Evolutionary conservation across 768 basidiomycete genomes (phyloP).

Genomic region (Kwoniella pini): DNA sequence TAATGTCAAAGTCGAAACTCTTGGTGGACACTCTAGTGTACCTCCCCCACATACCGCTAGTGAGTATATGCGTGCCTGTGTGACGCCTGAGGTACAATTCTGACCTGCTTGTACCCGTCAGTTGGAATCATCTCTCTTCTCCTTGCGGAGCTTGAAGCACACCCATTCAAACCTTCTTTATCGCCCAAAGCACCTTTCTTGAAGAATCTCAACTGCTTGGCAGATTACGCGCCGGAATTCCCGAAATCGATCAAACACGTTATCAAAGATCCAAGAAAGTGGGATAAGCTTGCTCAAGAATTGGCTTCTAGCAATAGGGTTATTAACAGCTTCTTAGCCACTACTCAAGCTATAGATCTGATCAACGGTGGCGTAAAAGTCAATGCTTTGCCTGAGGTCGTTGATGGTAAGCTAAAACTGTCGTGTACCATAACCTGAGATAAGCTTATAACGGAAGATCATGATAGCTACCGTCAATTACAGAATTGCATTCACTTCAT

Average conservation of each 20-base stretch:
- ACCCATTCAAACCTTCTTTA: conserved; percentile 59
- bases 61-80: conserved; percentile 21
- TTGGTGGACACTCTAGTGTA: conserved; percentile 83
- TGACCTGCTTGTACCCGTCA: conserved; percentile 41
- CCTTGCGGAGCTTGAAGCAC: conserved; percentile 67
- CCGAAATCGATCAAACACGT: conserved; percentile 59
- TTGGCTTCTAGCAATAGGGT: conserved; percentile 49
- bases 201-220: conserved; percentile 65
- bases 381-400: conserved; percentile 49
- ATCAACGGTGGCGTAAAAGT: conserved; percentile 51
- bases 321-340: conserved; percentile 47
- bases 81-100: conserved; percentile 27
- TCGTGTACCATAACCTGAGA: too few species aligned
- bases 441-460: too few species aligned
- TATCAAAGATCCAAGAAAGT: conserved; percentile 43
- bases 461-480: conserved; percentile 53
- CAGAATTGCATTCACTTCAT: conserved; percentile 55
- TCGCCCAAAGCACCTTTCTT: conserved; percentile 44
- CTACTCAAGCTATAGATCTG: conserved; percentile 51
- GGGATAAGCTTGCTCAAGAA: conserved; percentile 59
- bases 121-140: conserved; percentile 77
- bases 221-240: conserved; percentile 64
- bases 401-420: conserved; percentile 30
- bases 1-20: conserved; percentile 49
- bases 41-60: conserved; percentile 77